Evolutionary conservation across 345 rosid species (phyloP).

Genomic region (Rhodamnia rubescens): DNA sequence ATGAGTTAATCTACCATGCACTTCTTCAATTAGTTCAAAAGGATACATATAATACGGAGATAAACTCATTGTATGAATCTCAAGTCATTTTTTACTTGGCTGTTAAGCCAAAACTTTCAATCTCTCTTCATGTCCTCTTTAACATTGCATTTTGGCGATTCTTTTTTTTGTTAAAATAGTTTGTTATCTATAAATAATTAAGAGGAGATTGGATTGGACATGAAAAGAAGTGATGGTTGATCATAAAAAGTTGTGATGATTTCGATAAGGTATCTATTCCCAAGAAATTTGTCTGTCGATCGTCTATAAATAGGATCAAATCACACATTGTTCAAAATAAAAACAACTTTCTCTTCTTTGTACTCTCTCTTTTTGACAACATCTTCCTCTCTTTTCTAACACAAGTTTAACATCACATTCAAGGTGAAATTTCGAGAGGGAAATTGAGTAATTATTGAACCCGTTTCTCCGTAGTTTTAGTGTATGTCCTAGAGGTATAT

Average conservation of each 20-base stretch:
- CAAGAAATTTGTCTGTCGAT: not conserved
- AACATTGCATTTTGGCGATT: not conserved
- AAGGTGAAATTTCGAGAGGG: not conserved
- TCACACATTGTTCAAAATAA: not conserved
- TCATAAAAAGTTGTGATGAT: not conserved
- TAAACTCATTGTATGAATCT: not conserved
- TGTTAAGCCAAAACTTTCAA: not conserved
- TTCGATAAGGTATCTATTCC: not conserved
- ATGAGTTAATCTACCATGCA: not conserved
- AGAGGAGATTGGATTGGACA: not conserved
- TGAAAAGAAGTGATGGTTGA: not conserved
- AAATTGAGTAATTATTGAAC: not conserved
- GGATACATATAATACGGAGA: not conserved
- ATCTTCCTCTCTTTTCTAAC: not conserved
- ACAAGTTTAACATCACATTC: not conserved
- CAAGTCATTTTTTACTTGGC: not conserved
- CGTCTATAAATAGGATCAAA: not conserved
- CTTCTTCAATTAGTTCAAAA: not conserved
- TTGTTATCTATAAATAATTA: not conserved
- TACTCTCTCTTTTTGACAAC: not conserved
- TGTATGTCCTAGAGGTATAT: not conserved
- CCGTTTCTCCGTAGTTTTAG: not conserved
- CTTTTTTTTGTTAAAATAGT: not conserved
- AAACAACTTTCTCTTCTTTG: not conserved
- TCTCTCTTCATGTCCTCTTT: not conserved